Evolutionary conservation across 139 green algal species (phyloP).

Genomic region (Dunaliella primolecta): DNA sequence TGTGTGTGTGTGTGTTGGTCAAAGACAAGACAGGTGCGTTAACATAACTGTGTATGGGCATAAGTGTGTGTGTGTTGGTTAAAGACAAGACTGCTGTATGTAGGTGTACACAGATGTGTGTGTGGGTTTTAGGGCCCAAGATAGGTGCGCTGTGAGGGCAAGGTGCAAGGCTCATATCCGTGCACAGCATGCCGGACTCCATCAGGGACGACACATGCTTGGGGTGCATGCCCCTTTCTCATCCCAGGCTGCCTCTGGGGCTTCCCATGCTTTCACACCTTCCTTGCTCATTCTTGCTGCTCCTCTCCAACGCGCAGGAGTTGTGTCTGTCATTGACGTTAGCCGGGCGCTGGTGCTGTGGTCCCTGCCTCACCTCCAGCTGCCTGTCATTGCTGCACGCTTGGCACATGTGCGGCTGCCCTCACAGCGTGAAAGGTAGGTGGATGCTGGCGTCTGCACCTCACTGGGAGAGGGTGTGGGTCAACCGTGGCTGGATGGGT

Average conservation of each 20-base stretch:
- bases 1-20: conserved; percentile 10
- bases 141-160: background rate
- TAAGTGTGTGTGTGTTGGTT: background rate
- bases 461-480: too few species aligned
- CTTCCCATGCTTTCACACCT: too few species aligned
- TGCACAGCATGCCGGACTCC: too few species aligned
- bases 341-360: conserved; percentile 25
- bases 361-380: background rate
- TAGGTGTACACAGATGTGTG: background rate
- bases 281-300: too few species aligned
- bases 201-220: too few species aligned
- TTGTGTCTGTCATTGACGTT: conserved; percentile 32
- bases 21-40: background rate
- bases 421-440: conserved; percentile 7
- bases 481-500: too few species aligned
- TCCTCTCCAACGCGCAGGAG: too few species aligned
- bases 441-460: too few species aligned
- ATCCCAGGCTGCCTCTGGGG: too few species aligned
- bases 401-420: background rate
- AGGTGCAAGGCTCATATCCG: too few species aligned
- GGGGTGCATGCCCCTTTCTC: too few species aligned
- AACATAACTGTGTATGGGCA: background rate
- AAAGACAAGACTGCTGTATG: background rate
- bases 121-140: background rate
- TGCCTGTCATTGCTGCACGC: background rate